Evolutionary conservation across 768 basidiomycete genomes (phyloP).

Genomic region (Pleurotus tuber-regium): DNA sequence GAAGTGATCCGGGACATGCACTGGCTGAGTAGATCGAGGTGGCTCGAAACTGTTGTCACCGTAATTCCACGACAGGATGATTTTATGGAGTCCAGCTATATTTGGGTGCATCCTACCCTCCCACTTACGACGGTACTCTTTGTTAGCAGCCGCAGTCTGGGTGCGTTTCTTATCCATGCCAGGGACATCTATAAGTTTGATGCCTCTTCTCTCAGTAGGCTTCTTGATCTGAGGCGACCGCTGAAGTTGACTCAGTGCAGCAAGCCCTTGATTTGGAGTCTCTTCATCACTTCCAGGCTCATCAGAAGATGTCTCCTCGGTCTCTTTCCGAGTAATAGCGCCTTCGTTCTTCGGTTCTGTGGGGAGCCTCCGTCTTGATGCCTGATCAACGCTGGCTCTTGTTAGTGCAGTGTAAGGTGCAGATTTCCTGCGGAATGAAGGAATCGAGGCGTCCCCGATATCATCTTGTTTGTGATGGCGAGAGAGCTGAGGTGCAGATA

Average conservation of each 20-base stretch:
- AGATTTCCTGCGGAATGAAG: conserved; percentile 40
- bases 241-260: conserved; percentile 56
- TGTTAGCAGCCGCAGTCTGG: conserved; percentile 48
- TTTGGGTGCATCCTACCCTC: conserved; percentile 80
- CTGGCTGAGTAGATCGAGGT: conserved; percentile 41
- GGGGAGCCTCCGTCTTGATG: conserved; percentile 9
- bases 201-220: conserved; percentile 54
- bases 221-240: conserved; percentile 60
- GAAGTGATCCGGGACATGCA: conserved; percentile 66
- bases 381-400: conserved; percentile 16
- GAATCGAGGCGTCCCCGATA: conserved; percentile 30
- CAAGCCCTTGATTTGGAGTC: conserved; percentile 42
- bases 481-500: conserved; percentile 22
- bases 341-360: conserved; percentile 29
- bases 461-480: conserved; percentile 34
- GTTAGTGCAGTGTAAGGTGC: conserved; percentile 18
- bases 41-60: conserved; percentile 62
- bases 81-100: conserved; percentile 71
- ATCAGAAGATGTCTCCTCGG: conserved; percentile 41
- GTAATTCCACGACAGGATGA: conserved; percentile 86
- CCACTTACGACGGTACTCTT: conserved; percentile 60
- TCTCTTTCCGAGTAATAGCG: conserved; percentile 16
- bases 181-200: conserved; percentile 61
- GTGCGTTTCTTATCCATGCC: conserved; percentile 38
- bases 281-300: conserved; percentile 48